Base-by-base conservation (phyloP, 2,329 filamentous ascomycete species). In the Gnomoniopsis sp. region DNA sequence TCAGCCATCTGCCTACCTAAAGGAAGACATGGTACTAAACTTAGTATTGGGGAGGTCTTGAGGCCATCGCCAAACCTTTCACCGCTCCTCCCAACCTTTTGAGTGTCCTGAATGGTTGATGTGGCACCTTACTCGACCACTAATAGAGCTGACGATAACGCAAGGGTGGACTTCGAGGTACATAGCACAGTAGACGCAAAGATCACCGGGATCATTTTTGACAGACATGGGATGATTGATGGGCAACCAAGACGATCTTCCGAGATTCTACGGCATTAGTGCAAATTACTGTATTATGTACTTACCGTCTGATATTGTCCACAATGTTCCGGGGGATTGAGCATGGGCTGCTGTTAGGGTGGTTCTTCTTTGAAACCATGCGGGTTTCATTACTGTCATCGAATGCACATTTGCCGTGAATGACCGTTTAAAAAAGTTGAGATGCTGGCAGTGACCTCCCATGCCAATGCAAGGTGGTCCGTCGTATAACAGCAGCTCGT, bases 351-450 rank as follows among this genome's bases (percentile, higher is more conserved):
- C 12, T 26, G n/a, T 46, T 41, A 46, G 22, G 36, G 38, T 38
- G 53, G 17, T 33, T 49, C 46, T 30, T 14, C 34, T 49, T 49
- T 56, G 53, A 56, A 56, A 56, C 53, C 46, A 33, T 1, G 22
- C 36, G 36, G 33, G 53, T 56, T 56, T 56, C 53, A 56, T 56
- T 56, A 36, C 36, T 21, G 44, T 19, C 43, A 11, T 46, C 19
- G 43, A 46, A 19, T 6, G n/a, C 38, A 6, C 12, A 15, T 41
- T 41, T 30, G 26, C 26, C 26, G 4, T 30, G 8, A 30, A 4
- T 30, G 26, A 30, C 8, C 4, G 26, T 30, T 4, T 8, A 8
- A 41, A 14, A n/a, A 15, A 41, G 36, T 17, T 41, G 36, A 17
- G 36, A 14, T 3, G 36, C 4, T 41, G 26, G 26, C 26, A 30